phyloP scores from a whole-genome alignment of 805 yeast genomes.

The Saccharomycopsis oosterbeekiorum region DNA sequence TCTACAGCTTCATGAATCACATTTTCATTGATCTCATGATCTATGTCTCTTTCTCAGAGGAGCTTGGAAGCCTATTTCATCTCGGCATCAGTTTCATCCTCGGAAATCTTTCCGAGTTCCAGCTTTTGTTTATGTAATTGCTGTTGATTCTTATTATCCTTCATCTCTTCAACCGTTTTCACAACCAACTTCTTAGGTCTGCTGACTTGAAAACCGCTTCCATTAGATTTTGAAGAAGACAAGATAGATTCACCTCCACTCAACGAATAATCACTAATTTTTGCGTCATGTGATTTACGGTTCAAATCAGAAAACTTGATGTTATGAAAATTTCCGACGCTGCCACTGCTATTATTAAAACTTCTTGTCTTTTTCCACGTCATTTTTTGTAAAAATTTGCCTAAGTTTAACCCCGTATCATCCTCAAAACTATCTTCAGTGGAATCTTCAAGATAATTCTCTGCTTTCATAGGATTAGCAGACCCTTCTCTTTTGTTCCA shows the following conservation, averaged over 20 bases:
- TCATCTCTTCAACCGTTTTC: neutral
- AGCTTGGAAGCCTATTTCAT: too few species aligned
- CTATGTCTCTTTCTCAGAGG: too few species aligned
- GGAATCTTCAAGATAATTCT: neutral
- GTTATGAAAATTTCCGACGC: neutral
- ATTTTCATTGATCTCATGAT: neutral
- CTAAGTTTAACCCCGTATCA: neutral
- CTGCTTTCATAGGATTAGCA: constrained; percentile 14
- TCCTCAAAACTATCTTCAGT: neutral
- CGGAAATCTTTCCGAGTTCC: neutral
- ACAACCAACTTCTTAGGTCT: constrained; percentile 23
- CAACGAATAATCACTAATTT: neutral
- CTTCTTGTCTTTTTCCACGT: neutral
- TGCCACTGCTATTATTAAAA: neutral
- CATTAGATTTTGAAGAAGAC: neutral
- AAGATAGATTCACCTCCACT: neutral
- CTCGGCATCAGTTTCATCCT: neutral
- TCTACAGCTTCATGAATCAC: neutral
- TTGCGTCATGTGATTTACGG: neutral
- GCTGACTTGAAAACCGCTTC: constrained; percentile 25
- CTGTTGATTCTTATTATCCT: neutral
- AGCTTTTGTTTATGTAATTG: neutral
- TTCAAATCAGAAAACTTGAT: neutral
- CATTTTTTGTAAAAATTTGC: constrained; percentile 1
- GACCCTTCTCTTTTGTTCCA: constrained; percentile 39